phyloP scores from a whole-genome alignment of 805 yeast species.

The Jamesozyma gamospora region DNA sequence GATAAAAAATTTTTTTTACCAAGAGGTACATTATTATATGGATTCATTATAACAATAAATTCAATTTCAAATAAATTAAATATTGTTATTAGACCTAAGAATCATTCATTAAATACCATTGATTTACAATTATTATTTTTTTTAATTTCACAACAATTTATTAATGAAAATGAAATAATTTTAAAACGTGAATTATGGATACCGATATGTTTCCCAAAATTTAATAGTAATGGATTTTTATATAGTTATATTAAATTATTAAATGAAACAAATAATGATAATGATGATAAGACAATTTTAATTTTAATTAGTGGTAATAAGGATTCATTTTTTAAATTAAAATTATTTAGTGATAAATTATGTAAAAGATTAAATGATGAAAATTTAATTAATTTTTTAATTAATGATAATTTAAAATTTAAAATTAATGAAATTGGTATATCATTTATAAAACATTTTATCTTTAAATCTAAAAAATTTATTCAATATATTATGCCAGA shows the following conservation, averaged over 20 bases:
- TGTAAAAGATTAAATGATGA: constrained; percentile 33
- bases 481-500: constrained; percentile 39
- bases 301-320: constrained; percentile 49
- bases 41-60: constrained; percentile 52
- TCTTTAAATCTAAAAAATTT: constrained; percentile 59
- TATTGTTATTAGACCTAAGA: constrained; percentile 62
- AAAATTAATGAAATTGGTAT: constrained; percentile 46
- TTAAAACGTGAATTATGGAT: constrained; percentile 74
- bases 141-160: constrained; percentile 45
- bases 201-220: constrained; percentile 85
- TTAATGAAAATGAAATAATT: constrained; percentile 15
- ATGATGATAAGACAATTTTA: constrained; percentile 29
- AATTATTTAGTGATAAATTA: constrained; percentile 47
- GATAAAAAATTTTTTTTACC: constrained; percentile 13
- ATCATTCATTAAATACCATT: constrained; percentile 69
- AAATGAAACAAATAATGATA: constrained; percentile 16
- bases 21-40: constrained; percentile 59
- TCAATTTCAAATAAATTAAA: constrained; percentile 48
- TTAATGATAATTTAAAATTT: constrained; percentile 18
- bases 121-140: constrained; percentile 70
- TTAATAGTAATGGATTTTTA: constrained; percentile 79
- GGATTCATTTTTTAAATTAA: constrained; percentile 69
- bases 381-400: constrained; percentile 31
- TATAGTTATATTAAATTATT: constrained; percentile 68
- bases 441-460: constrained; percentile 60